A percentile compares a stretch with the other conserved stretches of the same genome.
Conservation (phyloP, 352 stramenopile genomes). For the Phytophthora pluvialis region DNA sequence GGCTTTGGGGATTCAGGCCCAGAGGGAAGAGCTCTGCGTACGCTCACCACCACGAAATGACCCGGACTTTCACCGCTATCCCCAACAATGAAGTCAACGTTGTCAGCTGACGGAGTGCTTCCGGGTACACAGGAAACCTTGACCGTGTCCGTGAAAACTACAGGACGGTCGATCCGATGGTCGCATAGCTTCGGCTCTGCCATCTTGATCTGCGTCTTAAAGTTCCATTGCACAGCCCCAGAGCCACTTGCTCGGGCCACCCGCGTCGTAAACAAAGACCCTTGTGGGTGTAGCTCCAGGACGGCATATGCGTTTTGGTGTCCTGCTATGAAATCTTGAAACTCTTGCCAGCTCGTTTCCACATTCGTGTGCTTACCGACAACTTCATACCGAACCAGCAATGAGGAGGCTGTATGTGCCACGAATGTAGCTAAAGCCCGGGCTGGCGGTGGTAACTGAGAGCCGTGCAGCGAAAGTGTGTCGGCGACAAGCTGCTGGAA, state of each 20-base stretch:
- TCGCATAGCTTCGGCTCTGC: slow-evolving; percentile 57
- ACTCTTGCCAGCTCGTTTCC: slow-evolving; percentile 58
- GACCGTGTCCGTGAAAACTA: slow-evolving; percentile 84
- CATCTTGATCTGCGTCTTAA: slow-evolving; percentile 53
- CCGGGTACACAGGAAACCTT: slow-evolving; percentile 57
- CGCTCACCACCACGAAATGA: slow-evolving; percentile 80
- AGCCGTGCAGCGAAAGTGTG: slow-evolving; percentile 31
- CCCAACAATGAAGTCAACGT: slow-evolving; percentile 57
- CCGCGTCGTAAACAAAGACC: slow-evolving; percentile 58
- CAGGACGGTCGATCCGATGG: slow-evolving; percentile 62
- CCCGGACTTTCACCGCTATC: slow-evolving; percentile 24
- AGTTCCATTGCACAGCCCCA: slow-evolving; percentile 68
- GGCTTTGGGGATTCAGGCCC: slow-evolving; percentile 17
- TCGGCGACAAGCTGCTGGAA: slow-evolving; percentile 71
- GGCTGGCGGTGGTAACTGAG: slow-evolving; percentile 30
- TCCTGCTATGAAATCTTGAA: slow-evolving; percentile 63
- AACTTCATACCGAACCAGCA: slow-evolving; percentile 67
- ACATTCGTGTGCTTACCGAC: slow-evolving; percentile 59
- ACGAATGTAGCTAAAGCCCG: slow-evolving; percentile 55
- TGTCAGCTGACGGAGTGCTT: slow-evolving; percentile 36
- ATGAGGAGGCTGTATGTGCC: slow-evolving; percentile 58
- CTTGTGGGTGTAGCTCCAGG: slow-evolving; percentile 72
- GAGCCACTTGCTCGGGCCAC: slow-evolving; percentile 55
- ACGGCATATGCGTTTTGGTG: slow-evolving; percentile 71
- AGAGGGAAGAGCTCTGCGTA: slow-evolving; percentile 57